A percentile compares a stretch with the other conserved stretches of the same genome.
Evolutionary conservation across 208 protist species (phyloP).

Genomic region (Phytomonas francai): DNA sequence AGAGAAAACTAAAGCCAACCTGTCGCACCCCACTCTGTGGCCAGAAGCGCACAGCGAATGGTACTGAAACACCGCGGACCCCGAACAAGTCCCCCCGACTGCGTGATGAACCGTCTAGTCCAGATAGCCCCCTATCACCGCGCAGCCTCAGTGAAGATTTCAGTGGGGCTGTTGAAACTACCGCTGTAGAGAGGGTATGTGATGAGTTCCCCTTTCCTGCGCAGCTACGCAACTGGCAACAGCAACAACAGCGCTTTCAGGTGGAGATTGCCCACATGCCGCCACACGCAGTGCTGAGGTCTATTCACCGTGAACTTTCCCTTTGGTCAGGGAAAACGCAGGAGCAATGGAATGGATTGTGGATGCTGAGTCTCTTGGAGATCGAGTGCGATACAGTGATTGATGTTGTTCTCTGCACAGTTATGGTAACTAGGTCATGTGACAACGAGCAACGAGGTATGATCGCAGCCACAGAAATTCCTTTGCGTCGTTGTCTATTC

Average conservation of each 20-base stretch:
- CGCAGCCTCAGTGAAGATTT: background rate
- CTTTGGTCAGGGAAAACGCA: background rate
- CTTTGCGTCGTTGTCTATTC: background rate
- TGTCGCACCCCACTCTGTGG: background rate
- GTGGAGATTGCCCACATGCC: background rate
- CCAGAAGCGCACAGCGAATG: background rate
- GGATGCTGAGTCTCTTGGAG: constrained; percentile 3
- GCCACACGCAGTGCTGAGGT: background rate
- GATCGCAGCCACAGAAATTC: background rate
- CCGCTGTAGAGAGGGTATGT: background rate
- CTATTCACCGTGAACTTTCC: background rate
- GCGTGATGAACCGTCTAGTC: background rate
- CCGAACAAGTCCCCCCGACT: background rate
- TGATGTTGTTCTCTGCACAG: background rate
- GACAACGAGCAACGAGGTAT: background rate
- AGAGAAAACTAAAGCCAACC: background rate
- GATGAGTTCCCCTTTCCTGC: background rate
- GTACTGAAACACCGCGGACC: background rate
- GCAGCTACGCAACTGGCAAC: background rate
- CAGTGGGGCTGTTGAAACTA: background rate
- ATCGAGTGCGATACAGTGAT: background rate
- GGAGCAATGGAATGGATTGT: constrained; percentile 1
- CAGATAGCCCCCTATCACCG: background rate
- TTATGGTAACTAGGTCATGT: background rate
- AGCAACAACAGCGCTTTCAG: constrained; percentile 1